Percentiles rank a stretch among this genome's conserved stretches.
Conservation (phyloP, 2,329 filamentous ascomycete genomes). For the Ophiosphaerella narmari region DNA sequence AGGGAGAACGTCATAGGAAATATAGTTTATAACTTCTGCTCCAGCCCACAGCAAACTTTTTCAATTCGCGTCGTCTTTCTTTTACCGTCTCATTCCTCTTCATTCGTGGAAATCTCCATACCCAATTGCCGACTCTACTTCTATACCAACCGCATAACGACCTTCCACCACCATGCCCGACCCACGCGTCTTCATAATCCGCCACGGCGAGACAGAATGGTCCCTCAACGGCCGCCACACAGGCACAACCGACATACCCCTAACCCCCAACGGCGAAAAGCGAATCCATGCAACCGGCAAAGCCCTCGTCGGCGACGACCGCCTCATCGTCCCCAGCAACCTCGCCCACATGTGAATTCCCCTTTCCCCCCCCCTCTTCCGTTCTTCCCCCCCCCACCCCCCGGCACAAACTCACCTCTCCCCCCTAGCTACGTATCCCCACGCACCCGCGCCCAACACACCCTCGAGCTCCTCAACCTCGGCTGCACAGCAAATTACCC, state of each 20-base stretch:
- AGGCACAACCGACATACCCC: conserved; percentile 80
- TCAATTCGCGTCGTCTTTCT: neutral
- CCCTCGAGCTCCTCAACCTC: conserved; percentile 84
- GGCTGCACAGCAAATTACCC: conserved; percentile 71
- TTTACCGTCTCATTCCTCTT: neutral
- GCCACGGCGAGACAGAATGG: conserved; percentile 96
- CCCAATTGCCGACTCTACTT: neutral
- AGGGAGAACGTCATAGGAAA: conserved; percentile 11
- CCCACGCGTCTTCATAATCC: conserved; percentile 60
- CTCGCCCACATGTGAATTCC: conserved; percentile 75
- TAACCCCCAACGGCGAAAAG: conserved; percentile 74
- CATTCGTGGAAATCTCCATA: too few relatives aligned
- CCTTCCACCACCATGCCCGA: conserved; percentile 44
- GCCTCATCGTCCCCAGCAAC: conserved; percentile 81
- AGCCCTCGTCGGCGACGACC: conserved; percentile 81
- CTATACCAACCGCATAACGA: neutral
- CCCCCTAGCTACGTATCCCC: conserved; percentile 76
- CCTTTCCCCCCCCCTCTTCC: neutral
- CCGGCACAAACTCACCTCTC: neutral
- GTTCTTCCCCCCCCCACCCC: neutral
- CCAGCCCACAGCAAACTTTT: neutral
- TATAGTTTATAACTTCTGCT: neutral
- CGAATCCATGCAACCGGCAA: conserved; percentile 69
- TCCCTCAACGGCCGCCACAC: conserved; percentile 81
- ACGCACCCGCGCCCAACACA: conserved; percentile 79